Evolutionary conservation across 2,329 filamentous ascomycete species (phyloP).

Genomic region (Annulohypoxylon truncatum): DNA sequence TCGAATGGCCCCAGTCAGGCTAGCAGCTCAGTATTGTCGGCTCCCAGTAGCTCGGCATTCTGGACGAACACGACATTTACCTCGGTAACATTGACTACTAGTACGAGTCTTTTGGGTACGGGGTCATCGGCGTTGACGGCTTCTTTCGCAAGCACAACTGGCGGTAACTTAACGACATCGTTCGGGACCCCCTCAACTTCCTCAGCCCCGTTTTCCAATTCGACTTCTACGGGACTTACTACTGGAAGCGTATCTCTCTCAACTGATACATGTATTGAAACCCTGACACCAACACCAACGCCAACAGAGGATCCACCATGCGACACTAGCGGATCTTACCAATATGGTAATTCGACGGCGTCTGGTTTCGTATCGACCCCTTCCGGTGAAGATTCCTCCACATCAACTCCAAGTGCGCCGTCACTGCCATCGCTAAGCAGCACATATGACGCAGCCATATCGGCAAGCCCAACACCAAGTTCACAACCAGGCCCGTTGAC

Average conservation of each 20-base stretch:
- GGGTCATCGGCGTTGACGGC: background rate
- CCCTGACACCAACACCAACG: conserved; percentile 9
- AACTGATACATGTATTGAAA: conserved; percentile 25
- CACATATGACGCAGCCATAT: conserved; percentile 10
- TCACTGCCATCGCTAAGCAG: background rate
- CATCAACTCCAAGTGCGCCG: background rate
- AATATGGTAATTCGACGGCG: conserved; percentile 22
- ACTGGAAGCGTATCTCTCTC: background rate
- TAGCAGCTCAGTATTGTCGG: background rate
- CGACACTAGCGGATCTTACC: background rate
- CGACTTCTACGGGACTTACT: conserved; percentile 1
- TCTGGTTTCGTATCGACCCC: background rate
- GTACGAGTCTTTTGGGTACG: background rate
- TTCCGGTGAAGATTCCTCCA: background rate
- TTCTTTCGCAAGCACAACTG: background rate
- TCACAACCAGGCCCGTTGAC: background rate
- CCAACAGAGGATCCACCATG: background rate
- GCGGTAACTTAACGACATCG: conserved; percentile 9
- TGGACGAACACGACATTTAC: conserved; percentile 28
- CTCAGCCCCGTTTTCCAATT: background rate
- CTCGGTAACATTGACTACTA: conserved; percentile 6
- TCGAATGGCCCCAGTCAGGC: conserved; percentile 8
- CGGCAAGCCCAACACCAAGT: background rate
- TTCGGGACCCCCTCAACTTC: background rate
- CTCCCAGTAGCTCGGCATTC: conserved; percentile 17